phyloP scores from a whole-genome alignment of 2,329 filamentous ascomycete genomes.

The Microsporum canis region DNA sequence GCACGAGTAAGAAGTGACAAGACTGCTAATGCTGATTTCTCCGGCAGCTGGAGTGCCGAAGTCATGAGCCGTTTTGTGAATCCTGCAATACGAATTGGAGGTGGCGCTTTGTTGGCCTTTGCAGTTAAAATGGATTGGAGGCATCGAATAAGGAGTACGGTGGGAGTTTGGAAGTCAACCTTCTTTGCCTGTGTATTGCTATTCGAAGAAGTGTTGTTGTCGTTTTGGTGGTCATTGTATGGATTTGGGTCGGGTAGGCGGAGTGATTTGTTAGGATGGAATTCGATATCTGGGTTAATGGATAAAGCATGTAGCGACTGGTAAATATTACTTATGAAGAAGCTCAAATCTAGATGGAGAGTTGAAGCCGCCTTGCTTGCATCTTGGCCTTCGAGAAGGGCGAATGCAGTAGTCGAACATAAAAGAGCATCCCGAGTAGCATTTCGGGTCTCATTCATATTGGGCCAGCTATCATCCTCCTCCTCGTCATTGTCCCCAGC shows the following conservation, averaged over 20 bases:
- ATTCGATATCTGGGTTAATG: constrained; percentile 75
- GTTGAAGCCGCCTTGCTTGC: constrained; percentile 69
- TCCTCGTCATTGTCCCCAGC: constrained; percentile 37
- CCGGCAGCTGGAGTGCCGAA: constrained; percentile 70
- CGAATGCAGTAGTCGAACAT: constrained; percentile 91
- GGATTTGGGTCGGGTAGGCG: constrained; percentile 56
- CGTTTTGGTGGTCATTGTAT: constrained; percentile 7
- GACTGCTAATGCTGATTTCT: constrained; percentile 74
- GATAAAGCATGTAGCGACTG: constrained; percentile 67
- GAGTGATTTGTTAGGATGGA: constrained; percentile 58
- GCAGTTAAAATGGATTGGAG: constrained; percentile 73
- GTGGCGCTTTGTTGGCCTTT: constrained; percentile 59
- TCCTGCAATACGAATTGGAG: constrained; percentile 74
- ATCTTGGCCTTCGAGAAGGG: constrained; percentile 90
- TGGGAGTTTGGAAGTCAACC: constrained; percentile 90
- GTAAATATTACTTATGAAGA: constrained; percentile 92
- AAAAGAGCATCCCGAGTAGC: constrained; percentile 77
- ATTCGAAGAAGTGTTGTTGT: constrained; percentile 24
- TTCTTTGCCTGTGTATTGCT: constrained; percentile 45
- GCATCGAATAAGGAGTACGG: constrained; percentile 79
- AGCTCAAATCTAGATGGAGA: constrained; percentile 81
- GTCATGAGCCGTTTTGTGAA: constrained; percentile 89
- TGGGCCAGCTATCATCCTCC: constrained; percentile 34
- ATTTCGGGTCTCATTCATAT: constrained; percentile 47
- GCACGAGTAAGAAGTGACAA: constrained; percentile 68